phyloP scores from a whole-genome alignment of 306 rosid genomes.

The Vicia villosa region DNA sequence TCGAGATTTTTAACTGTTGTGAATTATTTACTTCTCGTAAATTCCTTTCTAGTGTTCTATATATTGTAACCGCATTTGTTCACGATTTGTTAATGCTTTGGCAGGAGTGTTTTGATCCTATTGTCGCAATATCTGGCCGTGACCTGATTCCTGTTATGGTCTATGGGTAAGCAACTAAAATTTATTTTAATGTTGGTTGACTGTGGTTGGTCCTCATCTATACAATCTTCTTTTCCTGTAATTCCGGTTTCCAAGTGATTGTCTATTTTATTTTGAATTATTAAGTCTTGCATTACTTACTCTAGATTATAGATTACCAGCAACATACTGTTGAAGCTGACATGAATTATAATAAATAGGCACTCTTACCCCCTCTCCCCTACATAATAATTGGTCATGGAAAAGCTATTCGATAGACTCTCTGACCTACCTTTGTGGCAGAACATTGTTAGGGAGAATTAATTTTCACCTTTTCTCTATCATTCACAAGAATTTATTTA shows the following conservation, averaged over 20 bases:
- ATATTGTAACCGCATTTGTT: constrained; percentile 9
- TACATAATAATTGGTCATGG: neutral
- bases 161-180: constrained; percentile 70
- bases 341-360: constrained; percentile 5
- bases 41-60: constrained; percentile 2
- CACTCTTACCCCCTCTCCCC: neutral
- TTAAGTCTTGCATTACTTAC: constrained; percentile 4
- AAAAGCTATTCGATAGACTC: constrained; percentile 15
- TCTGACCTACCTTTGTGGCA: constrained; percentile 1
- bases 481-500: neutral
- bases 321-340: constrained; percentile 16
- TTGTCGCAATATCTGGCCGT: constrained; percentile 93
- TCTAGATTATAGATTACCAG: neutral
- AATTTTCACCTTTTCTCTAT: constrained; percentile 10
- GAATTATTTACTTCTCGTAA: constrained; percentile 10
- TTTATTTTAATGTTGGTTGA: constrained; percentile 19
- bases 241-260: constrained; percentile 26
- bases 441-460: constrained; percentile 15
- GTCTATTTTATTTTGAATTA: constrained; percentile 3
- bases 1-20: neutral
- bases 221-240: neutral
- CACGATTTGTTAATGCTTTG: constrained; percentile 38
- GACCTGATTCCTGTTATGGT: constrained; percentile 99
- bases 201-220: neutral
- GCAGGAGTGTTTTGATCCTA: constrained; percentile 99